Evolutionary conservation across 352 stramenopile genomes (phyloP).

Genomic region (Blastocystis sp.): DNA sequence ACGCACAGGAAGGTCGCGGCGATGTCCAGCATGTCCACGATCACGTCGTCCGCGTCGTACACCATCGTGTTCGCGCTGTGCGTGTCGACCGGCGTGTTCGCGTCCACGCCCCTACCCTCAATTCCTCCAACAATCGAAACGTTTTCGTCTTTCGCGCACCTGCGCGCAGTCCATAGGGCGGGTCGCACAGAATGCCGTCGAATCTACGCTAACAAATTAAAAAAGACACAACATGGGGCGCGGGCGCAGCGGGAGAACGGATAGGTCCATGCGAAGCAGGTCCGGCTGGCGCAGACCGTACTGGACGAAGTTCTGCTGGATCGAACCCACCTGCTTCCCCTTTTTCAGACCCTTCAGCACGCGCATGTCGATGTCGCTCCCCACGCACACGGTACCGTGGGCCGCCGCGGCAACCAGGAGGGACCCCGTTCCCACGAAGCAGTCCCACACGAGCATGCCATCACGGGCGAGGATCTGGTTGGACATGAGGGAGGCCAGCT

Average conservation of each 20-base stretch:
- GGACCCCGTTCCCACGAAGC: constrained; percentile 93
- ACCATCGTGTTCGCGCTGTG: constrained; percentile 90
- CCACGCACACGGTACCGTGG: constrained; percentile 84
- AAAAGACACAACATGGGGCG: neutral
- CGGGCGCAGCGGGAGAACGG: constrained; percentile 75
- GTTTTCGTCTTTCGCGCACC: constrained; percentile 86
- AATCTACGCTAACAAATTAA: constrained; percentile 73
- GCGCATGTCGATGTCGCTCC: constrained; percentile 93
- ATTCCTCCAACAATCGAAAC: neutral
- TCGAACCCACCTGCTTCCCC: constrained; percentile 74
- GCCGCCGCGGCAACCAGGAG: constrained; percentile 89
- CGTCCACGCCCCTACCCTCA: neutral
- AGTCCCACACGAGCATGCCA: constrained; percentile 82
- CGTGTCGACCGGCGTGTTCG: constrained; percentile 71
- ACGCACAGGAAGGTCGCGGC: constrained; percentile 78
- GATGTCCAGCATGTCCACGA: constrained; percentile 92
- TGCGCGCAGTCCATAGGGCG: constrained; percentile 87
- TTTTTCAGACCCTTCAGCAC: constrained; percentile 85
- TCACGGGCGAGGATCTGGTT: constrained; percentile 74
- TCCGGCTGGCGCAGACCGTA: constrained; percentile 88
- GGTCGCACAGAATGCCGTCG: constrained; percentile 86
- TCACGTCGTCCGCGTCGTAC: constrained; percentile 92
- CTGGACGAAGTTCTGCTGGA: constrained; percentile 84
- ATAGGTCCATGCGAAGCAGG: constrained; percentile 88
- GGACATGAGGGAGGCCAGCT: constrained; percentile 92